Percentiles rank a stretch among this genome's conserved stretches.
Evolutionary conservation across 805 yeast genomes (phyloP).

Genomic region (Brettanomyces bruxellensis): DNA sequence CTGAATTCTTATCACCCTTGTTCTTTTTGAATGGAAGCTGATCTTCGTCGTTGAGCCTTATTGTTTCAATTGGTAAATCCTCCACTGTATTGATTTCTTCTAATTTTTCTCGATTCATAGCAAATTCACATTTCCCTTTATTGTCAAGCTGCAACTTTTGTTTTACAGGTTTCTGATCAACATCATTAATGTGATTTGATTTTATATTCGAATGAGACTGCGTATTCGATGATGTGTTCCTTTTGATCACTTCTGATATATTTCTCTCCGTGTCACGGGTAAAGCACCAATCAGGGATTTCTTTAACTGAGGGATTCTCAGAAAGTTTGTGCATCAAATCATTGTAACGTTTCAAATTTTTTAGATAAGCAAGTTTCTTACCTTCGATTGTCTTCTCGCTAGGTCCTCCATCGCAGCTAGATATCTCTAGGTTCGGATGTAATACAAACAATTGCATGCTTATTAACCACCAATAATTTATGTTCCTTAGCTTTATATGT

Average conservation of each 20-base stretch:
- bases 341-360: conserved; percentile 9
- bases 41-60: conserved; percentile 3
- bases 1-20: background rate
- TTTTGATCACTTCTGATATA: conserved; percentile 4
- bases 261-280: conserved; percentile 10
- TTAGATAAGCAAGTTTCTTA: conserved; percentile 11
- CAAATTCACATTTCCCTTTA: too few species aligned
- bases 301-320: conserved; percentile 6
- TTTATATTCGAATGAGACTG: too few species aligned
- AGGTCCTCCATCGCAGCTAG: conserved; percentile 19
- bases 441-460: conserved; percentile 23
- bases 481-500: too few species aligned
- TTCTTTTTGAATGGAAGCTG: conserved; percentile 1
- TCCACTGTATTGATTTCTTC: conserved; percentile 2
- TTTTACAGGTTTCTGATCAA: too few species aligned
- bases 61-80: conserved; percentile 5
- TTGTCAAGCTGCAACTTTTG: too few species aligned
- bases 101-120: background rate
- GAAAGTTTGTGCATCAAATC: conserved; percentile 6
- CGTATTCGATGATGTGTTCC: too few species aligned
- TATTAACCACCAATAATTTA: too few species aligned
- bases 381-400: conserved; percentile 9
- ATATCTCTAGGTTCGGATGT: conserved; percentile 22
- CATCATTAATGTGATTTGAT: too few species aligned
- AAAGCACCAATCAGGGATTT: conserved; percentile 14